These are phyloP conservation scores for Cornus kousa DNA, from an alignment of 148 eudicot genomes.

Conservation along the genomic window DNA sequence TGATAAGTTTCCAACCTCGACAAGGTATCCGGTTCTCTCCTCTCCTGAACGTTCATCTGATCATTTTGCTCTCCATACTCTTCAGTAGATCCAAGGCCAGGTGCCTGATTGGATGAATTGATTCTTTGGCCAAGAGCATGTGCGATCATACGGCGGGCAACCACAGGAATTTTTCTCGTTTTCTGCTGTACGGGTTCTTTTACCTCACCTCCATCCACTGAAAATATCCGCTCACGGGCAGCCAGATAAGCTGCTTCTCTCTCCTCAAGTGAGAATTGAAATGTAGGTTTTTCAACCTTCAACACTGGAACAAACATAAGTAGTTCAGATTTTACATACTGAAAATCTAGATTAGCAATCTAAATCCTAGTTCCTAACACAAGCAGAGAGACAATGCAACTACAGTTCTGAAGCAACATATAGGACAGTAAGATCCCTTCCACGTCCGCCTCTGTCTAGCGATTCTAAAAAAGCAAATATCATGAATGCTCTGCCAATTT, in stretches of 20 bases:
- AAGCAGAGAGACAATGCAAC: background rate
- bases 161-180: constrained; percentile 65
- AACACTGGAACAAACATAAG: constrained; percentile 32
- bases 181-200: constrained; percentile 44
- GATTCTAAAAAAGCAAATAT: too few species aligned
- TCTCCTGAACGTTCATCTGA: constrained; percentile 27
- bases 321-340: background rate
- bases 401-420: too few species aligned
- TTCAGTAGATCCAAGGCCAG: constrained; percentile 11
- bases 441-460: too few species aligned
- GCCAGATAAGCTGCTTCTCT: constrained; percentile 85
- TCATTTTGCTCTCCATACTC: constrained; percentile 12
- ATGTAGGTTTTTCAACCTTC: constrained; percentile 32
- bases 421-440: background rate
- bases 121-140: constrained; percentile 85
- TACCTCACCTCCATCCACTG: constrained; percentile 36
- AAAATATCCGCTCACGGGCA: constrained; percentile 83
- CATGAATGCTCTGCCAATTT: too few species aligned
- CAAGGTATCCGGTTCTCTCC: constrained; percentile 19
- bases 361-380: background rate
- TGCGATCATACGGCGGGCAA: constrained; percentile 97
- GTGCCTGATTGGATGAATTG: constrained; percentile 27
- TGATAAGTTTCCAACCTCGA: constrained; percentile 17
- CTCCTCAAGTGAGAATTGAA: constrained; percentile 53
- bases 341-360: background rate